phyloP scores from a whole-genome alignment of 139 green algal genomes.

The Haematococcus lacustris region DNA sequence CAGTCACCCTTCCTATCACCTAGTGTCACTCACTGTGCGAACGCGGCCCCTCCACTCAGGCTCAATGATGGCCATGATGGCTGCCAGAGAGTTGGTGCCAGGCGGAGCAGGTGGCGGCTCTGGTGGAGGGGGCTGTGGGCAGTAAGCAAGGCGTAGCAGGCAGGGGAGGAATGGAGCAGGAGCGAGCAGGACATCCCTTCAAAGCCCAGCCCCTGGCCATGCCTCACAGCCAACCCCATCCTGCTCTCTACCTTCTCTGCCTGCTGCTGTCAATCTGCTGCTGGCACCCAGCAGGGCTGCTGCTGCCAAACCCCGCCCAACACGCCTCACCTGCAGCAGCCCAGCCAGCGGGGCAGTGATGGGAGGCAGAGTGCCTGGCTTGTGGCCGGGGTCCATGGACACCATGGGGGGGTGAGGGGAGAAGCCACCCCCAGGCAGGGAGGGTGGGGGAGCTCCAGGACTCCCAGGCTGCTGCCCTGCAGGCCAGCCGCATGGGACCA shows the following conservation, averaged over 20 bases:
- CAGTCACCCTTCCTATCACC: background rate
- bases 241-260: background rate
- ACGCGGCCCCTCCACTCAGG: slow-evolving; percentile 19
- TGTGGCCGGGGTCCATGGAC: slow-evolving; percentile 10
- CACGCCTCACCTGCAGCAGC: background rate
- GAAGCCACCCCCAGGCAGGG: no score
- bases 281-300: background rate
- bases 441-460: no score
- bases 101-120: background rate
- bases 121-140: background rate
- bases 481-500: no score
- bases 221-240: background rate
- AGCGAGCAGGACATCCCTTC: background rate
- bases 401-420: slow-evolving; percentile 15
- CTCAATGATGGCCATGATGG: slow-evolving; percentile 20
- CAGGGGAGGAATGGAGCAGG: background rate
- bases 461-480: no score
- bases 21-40: slow-evolving; percentile 4
- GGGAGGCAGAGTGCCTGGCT: slow-evolving; percentile 20
- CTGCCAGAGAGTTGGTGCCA: slow-evolving; percentile 5
- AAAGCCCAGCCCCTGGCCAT: background rate
- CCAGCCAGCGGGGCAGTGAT: slow-evolving; percentile 9
- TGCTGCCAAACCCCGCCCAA: background rate
- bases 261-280: background rate
- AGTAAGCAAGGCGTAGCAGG: background rate